Percentiles rank a stretch among this genome's conserved stretches.
phyloP scores from a whole-genome alignment of 495 filamentous ascomycete genomes.

The Hyaloscypha hepaticicola region DNA sequence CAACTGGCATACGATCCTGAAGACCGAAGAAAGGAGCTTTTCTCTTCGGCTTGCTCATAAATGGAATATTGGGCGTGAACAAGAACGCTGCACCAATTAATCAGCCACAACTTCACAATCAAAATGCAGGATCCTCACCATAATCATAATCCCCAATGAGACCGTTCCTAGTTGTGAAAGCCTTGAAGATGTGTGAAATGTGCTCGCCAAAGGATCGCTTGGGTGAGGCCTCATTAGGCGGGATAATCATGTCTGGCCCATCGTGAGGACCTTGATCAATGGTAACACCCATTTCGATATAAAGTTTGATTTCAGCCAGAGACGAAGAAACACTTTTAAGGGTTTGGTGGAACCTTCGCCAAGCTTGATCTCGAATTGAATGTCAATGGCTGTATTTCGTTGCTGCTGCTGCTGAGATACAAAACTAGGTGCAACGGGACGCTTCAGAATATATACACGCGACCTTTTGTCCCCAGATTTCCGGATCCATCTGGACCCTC shows the following conservation, averaged over 20 bases:
- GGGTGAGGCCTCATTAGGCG: constrained; percentile 11
- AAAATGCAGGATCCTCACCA: constrained; percentile 49
- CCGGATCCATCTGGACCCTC: background rate
- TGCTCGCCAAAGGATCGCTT: constrained; percentile 22
- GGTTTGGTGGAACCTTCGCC: constrained; percentile 19
- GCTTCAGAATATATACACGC: background rate
- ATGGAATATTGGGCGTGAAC: constrained; percentile 80
- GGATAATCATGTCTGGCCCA: constrained; percentile 27
- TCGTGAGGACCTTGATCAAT: constrained; percentile 29
- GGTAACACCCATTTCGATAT: constrained; percentile 22
- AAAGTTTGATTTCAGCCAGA: background rate
- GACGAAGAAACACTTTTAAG: constrained; percentile 18
- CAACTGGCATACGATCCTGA: constrained; percentile 76
- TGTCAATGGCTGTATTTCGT: background rate
- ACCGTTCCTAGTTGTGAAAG: constrained; percentile 60
- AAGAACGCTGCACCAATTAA: constrained; percentile 38
- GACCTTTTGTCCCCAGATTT: background rate
- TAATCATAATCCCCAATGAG: constrained; percentile 88
- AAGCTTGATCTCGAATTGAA: background rate
- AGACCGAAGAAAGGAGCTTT: constrained; percentile 85
- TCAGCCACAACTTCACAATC: constrained; percentile 1
- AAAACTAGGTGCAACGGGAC: background rate
- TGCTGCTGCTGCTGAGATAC: constrained; percentile 3
- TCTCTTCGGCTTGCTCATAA: constrained; percentile 64
- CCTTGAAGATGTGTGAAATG: constrained; percentile 24